phyloP scores from a whole-genome alignment of 495 filamentous ascomycete species.

The Xylaria scruposa region DNA sequence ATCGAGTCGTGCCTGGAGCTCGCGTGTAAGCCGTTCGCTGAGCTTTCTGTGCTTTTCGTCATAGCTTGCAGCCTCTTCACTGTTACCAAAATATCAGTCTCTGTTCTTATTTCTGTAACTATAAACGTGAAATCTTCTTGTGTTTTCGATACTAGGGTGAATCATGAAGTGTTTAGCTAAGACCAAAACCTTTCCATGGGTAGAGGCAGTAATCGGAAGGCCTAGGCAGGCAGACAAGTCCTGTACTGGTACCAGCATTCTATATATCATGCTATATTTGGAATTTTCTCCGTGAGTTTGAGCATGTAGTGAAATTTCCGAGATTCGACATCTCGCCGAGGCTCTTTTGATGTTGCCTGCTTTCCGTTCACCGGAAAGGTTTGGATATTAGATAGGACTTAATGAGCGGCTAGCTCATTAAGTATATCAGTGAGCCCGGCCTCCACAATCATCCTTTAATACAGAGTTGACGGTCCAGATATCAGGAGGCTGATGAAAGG shows the following conservation, averaged over 20 bases:
- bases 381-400: neutral
- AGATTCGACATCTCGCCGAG: neutral
- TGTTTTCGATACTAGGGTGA: neutral
- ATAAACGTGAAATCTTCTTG: neutral
- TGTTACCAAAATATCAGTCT: constrained; percentile 26
- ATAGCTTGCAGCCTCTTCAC: constrained; percentile 49
- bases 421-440: neutral
- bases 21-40: constrained; percentile 48
- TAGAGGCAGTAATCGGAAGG: neutral
- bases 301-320: neutral
- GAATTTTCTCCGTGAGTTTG: neutral
- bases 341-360: neutral
- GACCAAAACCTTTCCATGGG: neutral
- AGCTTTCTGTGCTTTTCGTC: constrained; percentile 51
- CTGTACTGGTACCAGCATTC: neutral
- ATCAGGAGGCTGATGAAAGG: neutral
- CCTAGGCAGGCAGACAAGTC: neutral
- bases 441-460: neutral
- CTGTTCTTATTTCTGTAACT: neutral
- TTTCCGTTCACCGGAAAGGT: neutral
- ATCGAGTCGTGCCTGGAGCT: constrained; percentile 57
- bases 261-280: neutral
- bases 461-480: neutral
- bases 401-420: neutral
- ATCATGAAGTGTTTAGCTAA: neutral